phyloP scores from a whole-genome alignment of 805 yeast species.

The Saccharomycopsis fermentans region DNA sequence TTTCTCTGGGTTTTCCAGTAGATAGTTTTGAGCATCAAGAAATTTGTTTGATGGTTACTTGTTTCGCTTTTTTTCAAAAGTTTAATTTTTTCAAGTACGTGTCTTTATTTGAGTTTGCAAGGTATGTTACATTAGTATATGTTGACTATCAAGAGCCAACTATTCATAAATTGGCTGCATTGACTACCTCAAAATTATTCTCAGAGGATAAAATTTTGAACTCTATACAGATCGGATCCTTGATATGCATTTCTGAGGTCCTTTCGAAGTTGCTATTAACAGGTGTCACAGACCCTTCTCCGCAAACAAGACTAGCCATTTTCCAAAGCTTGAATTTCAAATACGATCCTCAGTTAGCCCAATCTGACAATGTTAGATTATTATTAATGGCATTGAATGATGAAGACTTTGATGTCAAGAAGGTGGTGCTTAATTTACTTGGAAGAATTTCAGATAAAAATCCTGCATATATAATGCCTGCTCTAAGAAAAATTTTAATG shows the following conservation, averaged over 20 bases:
- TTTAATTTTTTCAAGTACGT: conserved; percentile 62
- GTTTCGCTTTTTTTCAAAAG: conserved; percentile 63
- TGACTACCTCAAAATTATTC: conserved; percentile 71
- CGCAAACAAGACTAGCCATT: conserved; percentile 78
- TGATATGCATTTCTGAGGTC: conserved; percentile 77
- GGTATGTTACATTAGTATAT: conserved; percentile 74
- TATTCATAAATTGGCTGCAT: conserved; percentile 75
- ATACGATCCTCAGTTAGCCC: conserved; percentile 88
- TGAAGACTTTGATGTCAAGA: conserved; percentile 74
- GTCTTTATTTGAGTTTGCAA: conserved; percentile 77
- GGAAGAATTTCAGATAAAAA: conserved; percentile 80
- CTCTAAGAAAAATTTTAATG: conserved; percentile 73
- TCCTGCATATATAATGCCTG: conserved; percentile 94
- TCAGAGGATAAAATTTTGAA: conserved; percentile 72
- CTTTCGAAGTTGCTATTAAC: conserved; percentile 69
- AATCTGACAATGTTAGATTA: conserved; percentile 79
- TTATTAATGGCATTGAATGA: conserved; percentile 86
- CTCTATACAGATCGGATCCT: conserved; percentile 71
- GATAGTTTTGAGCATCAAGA: conserved; percentile 33
- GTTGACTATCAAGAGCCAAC: conserved; percentile 70
- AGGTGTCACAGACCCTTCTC: conserved; percentile 79
- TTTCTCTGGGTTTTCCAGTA: neutral
- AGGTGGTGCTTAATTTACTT: conserved; percentile 64
- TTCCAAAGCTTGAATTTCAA: conserved; percentile 58
- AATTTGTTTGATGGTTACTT: conserved; percentile 53